Evolutionary conservation across 305 asterid species (phyloP), one percentile per base, ranked within the genome.

Genomic region (Plantago rigida): DNA sequence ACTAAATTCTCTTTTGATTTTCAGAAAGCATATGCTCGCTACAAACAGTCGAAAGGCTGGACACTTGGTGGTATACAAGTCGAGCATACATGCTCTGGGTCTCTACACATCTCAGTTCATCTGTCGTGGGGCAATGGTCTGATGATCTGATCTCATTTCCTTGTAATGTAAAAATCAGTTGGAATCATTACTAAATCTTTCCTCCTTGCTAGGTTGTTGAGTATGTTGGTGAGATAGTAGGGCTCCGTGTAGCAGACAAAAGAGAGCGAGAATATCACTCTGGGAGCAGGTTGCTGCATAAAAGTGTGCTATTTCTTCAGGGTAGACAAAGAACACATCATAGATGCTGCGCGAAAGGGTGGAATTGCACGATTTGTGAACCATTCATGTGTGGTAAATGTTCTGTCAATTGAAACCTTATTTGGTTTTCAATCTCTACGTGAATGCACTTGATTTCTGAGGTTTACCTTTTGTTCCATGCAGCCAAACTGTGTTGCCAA

Each of bases 351-450:
- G 55, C 82, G 84, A 36, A 82, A 84, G 75, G 93, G 89, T 50
- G 89, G 93, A 68, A 84, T 84, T 73, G 93, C 89, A 47, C 82
- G 89, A 59, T 84, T 84, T 64, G 88, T 84, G 63, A 84, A 84
- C 73, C 89, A 84, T 74, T 84, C 93, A 34, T 84, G 93, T 59
- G 51, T 63, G 77, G 92, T 82, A 79, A 13, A 51, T 53, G 5
- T 68, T 67, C 53, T 51, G 11, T 36, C 47, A 52, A 46, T 56
- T 8, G 45, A 7, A 39, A 39, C 12, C 2, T 6, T 8, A 39
- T 9, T 0, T 41, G 10, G 12, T 41, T 3, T 8, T 7, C 7
- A 0, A 0, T 41, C 2, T 1, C 2, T 41, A 1, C 51, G 36
- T 41, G 22, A 28, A 58, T 28, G 15, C 6, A 29, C 42, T 62